These are phyloP conservation scores for Lumnitzera littorea DNA, from an alignment of 345 rosid genomes.

Conservation along the genomic window DNA sequence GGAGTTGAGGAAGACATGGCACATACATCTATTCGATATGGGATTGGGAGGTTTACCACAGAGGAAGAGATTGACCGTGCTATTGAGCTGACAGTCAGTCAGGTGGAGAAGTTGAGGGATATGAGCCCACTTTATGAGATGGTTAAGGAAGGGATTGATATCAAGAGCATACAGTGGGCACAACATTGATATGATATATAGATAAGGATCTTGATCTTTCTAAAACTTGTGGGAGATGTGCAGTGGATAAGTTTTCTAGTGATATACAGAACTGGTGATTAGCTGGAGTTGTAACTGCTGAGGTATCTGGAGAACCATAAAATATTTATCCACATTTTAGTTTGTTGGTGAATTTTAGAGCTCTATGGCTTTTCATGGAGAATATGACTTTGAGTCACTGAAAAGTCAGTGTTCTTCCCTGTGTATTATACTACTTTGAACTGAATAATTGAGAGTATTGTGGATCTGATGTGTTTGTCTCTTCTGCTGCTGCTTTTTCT, in stretches of 20 bases:
- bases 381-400: too few species aligned
- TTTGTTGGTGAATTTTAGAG: too few species aligned
- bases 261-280: background rate
- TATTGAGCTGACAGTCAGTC: constrained; percentile 69
- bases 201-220: background rate
- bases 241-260: background rate
- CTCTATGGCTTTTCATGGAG: too few species aligned
- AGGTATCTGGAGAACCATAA: too few species aligned
- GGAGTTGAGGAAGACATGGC: constrained; percentile 99
- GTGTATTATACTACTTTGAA: too few species aligned
- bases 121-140: constrained; percentile 97
- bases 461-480: too few species aligned
- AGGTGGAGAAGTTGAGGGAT: constrained; percentile 88
- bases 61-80: constrained; percentile 87
- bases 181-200: constrained; percentile 50
- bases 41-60: constrained; percentile 92
- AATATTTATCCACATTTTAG: too few species aligned
- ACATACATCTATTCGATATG: constrained; percentile 92
- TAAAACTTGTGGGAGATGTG: background rate
- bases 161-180: constrained; percentile 81
- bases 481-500: too few species aligned
- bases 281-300: too few species aligned
- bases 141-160: constrained; percentile 85
- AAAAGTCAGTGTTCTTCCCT: too few species aligned
- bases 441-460: too few species aligned